Conservation (phyloP, 2,329 filamentous ascomycete genomes). For the Reticulascus tulasneorum region DNA sequence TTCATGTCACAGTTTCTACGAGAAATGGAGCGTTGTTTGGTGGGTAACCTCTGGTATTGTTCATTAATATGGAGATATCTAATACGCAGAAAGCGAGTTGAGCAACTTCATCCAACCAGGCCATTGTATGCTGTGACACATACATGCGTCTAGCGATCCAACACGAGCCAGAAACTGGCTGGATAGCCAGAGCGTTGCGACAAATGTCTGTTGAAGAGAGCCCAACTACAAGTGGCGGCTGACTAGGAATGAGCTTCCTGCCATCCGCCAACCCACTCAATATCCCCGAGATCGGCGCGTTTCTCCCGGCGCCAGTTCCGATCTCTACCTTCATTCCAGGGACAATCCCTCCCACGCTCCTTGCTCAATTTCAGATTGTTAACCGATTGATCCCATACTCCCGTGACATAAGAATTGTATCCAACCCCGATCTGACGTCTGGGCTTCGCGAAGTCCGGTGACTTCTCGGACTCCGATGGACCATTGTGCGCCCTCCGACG, state of each 20-base stretch:
- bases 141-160: neutral
- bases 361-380: constrained; percentile 36
- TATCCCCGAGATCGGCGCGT: constrained; percentile 66
- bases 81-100: constrained; percentile 65
- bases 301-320: constrained; percentile 60
- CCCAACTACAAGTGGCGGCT: constrained; percentile 59
- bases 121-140: neutral
- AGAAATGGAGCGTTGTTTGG: constrained; percentile 25
- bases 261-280: constrained; percentile 96
- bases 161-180: neutral
- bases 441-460: constrained; percentile 41
- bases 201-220: constrained; percentile 23
- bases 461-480: constrained; percentile 45
- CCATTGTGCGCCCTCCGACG: constrained; percentile 66
- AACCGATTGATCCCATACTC: constrained; percentile 43
- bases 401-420: constrained; percentile 44
- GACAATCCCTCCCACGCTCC: constrained; percentile 49
- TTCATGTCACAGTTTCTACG: neutral
- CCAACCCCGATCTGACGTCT: constrained; percentile 47
- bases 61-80: constrained; percentile 43
- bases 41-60: constrained; percentile 66
- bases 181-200: neutral
- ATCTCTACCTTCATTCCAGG: constrained; percentile 56
- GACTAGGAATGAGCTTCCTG: constrained; percentile 50
- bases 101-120: constrained; percentile 30